Base-by-base conservation (phyloP, 2,329 filamentous ascomycete genomes). In the Fusarium sp. region DNA sequence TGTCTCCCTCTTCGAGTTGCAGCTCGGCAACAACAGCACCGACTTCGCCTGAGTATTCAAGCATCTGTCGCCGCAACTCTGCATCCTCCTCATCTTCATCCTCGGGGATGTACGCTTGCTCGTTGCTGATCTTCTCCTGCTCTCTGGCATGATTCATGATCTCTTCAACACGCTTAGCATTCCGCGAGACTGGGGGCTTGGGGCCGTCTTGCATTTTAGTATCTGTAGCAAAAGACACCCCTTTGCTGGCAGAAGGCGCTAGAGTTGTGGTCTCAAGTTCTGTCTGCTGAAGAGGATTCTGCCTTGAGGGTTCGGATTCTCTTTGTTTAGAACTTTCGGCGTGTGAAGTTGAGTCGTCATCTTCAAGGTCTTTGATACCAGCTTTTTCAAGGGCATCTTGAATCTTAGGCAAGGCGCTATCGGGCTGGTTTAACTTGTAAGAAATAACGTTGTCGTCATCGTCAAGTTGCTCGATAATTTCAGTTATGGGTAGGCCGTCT, bases 21-120 rank as follows among this genome's bases (percentile, higher is more conserved):
- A 99, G 86, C 80, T 98, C 94, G 18, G 96, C 96, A 18, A 99
- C 96, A 5, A 99, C 92, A 37, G 93, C 89, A 6, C 94, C 93
- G 59, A 99, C 91, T 78, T 98, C 95, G 43, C 91, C 91, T 79
- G 97, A 91, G 76, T 98, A 99, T 67, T 92, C 87, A 10, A 98
- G 85, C 94, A 99, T 98, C 75, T 98, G 91, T 59, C 91, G 88
- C 8, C 96, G 90, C 24, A 97, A 80, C 31, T 86, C 86, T 6
- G 93, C 92, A 67, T 98, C 95, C 69, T 97, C 94, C 15, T 87
- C 84, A 1, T 91, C 88, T 73, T 99, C 96, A 52, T 92, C 86
- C 2, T 90, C 85, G 3, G 93, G 92, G 16, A 92, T 86, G 15
- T 93, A 81, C 3, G 81, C 77, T 29, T 82, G 75, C 31, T 83